These are phyloP conservation scores for Lepidium didymum DNA, from an alignment of 345 rosid genomes.

Conservation along the genomic window DNA sequence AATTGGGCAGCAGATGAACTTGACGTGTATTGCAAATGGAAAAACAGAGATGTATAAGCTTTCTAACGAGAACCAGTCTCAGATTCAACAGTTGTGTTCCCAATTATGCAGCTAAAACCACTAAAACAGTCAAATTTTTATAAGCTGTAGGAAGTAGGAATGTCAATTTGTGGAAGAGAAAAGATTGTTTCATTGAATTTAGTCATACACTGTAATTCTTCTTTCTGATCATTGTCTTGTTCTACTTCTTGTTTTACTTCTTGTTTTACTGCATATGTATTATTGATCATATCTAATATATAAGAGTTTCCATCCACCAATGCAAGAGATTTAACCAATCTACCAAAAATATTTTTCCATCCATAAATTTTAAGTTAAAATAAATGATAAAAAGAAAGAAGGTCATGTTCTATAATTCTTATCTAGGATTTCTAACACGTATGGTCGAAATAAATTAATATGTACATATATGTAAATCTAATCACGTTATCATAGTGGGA, in stretches of 20 bases:
- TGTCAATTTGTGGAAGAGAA: conserved; percentile 2
- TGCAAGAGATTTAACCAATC: too few relatives aligned
- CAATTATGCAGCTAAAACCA: conserved; percentile 49
- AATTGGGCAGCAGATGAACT: conserved; percentile 41
- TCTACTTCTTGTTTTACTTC: conserved; percentile 8
- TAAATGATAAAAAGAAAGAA: too few relatives aligned
- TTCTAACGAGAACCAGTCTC: conserved; percentile 6
- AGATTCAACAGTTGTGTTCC: conserved; percentile 45
- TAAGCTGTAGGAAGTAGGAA: conserved; percentile 22
- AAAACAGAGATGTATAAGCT: conserved; percentile 34
- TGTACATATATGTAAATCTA: too few relatives aligned
- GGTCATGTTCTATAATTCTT: too few relatives aligned
- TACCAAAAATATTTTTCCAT: too few relatives aligned
- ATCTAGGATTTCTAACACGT: too few relatives aligned
- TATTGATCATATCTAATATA: neutral
- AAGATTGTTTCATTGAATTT: conserved; percentile 2
- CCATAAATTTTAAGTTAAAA: too few relatives aligned
- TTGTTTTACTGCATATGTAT: conserved; percentile 7
- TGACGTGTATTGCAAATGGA: conserved; percentile 58
- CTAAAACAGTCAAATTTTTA: neutral
- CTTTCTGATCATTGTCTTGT: conserved; percentile 10
- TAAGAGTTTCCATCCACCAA: too few relatives aligned
- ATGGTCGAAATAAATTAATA: too few relatives aligned
- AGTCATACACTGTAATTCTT: neutral
- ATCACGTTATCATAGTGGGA: too few relatives aligned